These are phyloP conservation scores for Podila verticillata DNA, from an alignment of 192 early-diverging fungal species.

Conservation along the genomic window DNA sequence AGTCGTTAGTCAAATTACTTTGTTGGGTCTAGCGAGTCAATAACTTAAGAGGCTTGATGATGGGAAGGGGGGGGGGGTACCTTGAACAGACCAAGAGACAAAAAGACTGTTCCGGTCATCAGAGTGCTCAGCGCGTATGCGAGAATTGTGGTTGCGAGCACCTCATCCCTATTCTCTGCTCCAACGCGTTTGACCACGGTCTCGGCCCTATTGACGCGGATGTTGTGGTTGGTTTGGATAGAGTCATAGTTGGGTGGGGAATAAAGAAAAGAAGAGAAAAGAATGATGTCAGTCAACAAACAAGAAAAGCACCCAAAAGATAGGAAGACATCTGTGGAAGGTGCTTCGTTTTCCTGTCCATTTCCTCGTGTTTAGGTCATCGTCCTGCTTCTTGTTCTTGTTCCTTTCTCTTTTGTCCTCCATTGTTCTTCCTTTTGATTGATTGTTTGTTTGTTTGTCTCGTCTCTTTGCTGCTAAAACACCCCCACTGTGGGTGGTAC, in stretches of 20 bases:
- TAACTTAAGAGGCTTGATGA: not conserved
- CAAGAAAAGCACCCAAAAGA: constrained; percentile 27
- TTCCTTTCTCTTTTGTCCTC: too few relatives aligned
- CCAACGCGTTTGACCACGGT: constrained; percentile 71
- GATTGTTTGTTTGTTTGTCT: too few relatives aligned
- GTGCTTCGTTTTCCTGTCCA: too few relatives aligned
- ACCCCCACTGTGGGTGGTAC: too few relatives aligned
- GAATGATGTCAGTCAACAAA: constrained; percentile 47
- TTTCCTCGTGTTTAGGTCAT: too few relatives aligned
- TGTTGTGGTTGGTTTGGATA: too few relatives aligned
- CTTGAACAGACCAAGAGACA: constrained; percentile 84
- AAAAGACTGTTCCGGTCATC: constrained; percentile 89
- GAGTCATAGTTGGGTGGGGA: constrained; percentile 7
- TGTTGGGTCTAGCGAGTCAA: too few relatives aligned
- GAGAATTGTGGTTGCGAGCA: constrained; percentile 92
- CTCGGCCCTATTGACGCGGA: constrained; percentile 55
- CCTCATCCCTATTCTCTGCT: constrained; percentile 67
- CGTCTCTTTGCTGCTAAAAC: too few relatives aligned
- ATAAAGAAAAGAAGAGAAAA: not conserved
- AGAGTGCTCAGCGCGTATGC: constrained; percentile 89
- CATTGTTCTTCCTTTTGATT: too few relatives aligned
- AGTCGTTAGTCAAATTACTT: too few relatives aligned
- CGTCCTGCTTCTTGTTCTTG: too few relatives aligned
- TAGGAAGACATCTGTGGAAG: too few relatives aligned
- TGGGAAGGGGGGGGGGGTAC: constrained; percentile 23